A percentile compares a stretch with the other conserved stretches of the same genome.
Conservation (phyloP, 2,329 filamentous ascomycete genomes). For the Juglanconis sp. region DNA sequence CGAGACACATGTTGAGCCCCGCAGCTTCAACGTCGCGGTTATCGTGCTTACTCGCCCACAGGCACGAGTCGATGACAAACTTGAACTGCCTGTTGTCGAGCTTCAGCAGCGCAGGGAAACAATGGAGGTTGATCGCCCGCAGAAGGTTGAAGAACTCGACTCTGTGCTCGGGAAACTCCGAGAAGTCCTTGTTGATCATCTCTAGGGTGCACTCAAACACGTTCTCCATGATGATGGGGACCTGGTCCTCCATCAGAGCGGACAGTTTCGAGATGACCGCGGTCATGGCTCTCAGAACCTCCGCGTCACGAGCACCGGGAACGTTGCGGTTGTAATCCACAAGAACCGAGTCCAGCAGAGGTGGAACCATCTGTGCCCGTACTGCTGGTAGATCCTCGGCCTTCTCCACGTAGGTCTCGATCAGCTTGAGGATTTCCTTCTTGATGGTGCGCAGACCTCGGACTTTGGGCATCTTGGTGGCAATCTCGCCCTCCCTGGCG, state of each 20-base stretch:
- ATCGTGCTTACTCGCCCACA: conserved; percentile 99
- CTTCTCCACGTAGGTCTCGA: conserved; percentile 97
- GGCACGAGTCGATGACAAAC: conserved; percentile 97
- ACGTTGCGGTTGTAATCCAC: conserved; percentile 98
- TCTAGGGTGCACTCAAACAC: conserved; percentile 97
- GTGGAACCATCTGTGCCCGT: conserved; percentile 90
- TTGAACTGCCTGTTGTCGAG: conserved; percentile 97
- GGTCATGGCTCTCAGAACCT: conserved; percentile 96
- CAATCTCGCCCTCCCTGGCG: conserved; percentile 80
- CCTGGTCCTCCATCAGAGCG: conserved; percentile 95
- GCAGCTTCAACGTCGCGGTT: conserved; percentile 97
- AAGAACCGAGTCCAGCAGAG: conserved; percentile 87
- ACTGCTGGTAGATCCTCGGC: conserved; percentile 94
- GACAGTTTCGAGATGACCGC: conserved; percentile 95
- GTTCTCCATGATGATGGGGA: conserved; percentile 95
- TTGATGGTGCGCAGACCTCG: conserved; percentile 95
- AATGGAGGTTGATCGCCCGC: conserved; percentile 92
- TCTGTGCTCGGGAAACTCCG: conserved; percentile 95
- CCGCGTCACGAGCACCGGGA: conserved; percentile 88
- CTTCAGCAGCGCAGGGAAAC: conserved; percentile 90
- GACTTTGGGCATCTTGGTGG: conserved; percentile 96
- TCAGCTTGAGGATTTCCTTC: conserved; percentile 97
- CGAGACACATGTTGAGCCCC: conserved; percentile 95
- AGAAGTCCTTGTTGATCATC: conserved; percentile 99
- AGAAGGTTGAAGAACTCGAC: conserved; percentile 99